Percentiles rank a stretch among this genome's conserved stretches.
Evolutionary conservation across 2,329 filamentous ascomycete genomes (phyloP).

Genomic region (Fusarium neocosmosporiellum): DNA sequence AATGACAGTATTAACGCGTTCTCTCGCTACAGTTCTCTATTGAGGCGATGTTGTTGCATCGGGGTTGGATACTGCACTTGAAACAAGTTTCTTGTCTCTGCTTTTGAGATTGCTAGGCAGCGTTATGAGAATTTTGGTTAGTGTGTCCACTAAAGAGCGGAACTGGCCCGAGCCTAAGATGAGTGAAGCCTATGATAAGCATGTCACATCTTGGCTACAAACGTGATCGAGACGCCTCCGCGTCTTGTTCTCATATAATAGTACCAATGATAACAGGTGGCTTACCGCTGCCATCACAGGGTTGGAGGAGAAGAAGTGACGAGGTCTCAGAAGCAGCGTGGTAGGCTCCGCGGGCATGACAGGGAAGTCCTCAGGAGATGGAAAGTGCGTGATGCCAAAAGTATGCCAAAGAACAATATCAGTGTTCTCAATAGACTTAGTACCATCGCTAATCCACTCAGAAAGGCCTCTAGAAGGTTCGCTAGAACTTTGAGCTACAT

Average conservation of each 20-base stretch:
- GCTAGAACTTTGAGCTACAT: slow-evolving; percentile 89
- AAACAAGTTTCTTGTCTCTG: neutral
- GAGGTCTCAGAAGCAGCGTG: slow-evolving; percentile 79
- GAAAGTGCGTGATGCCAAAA: slow-evolving; percentile 91
- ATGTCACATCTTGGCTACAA: too few species aligned
- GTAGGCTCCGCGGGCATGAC: slow-evolving; percentile 92
- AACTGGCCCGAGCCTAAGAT: too few species aligned
- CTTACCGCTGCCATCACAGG: too few species aligned
- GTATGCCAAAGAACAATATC: slow-evolving; percentile 97
- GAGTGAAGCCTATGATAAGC: too few species aligned
- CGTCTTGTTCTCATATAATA: too few species aligned
- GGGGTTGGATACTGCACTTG: neutral
- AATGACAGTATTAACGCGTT: neutral
- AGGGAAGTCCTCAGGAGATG: slow-evolving; percentile 89
- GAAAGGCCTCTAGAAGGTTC: slow-evolving; percentile 79
- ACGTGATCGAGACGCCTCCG: too few species aligned
- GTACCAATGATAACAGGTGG: too few species aligned
- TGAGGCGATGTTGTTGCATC: neutral
- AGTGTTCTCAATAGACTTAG: slow-evolving; percentile 78
- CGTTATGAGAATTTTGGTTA: neutral
- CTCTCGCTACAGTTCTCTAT: neutral
- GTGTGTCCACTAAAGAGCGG: too few species aligned
- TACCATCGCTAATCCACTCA: slow-evolving; percentile 80
- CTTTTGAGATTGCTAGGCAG: neutral
- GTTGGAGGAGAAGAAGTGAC: slow-evolving; percentile 86